phyloP scores from a whole-genome alignment of 768 basidiomycete genomes.

The Mycena metata region DNA sequence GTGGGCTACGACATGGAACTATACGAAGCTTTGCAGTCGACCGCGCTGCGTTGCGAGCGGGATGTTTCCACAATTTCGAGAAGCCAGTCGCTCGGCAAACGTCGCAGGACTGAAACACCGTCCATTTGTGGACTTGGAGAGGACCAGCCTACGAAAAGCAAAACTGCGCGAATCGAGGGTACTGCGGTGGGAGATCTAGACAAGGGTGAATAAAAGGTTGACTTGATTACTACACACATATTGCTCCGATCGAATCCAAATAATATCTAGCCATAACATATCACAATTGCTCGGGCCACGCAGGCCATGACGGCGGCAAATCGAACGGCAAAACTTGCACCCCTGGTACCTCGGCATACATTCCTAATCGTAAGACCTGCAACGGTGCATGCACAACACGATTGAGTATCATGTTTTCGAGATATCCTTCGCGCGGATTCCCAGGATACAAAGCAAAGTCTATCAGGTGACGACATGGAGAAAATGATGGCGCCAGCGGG shows the following conservation, averaged over 20 bases:
- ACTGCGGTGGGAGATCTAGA: background rate
- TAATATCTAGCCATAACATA: background rate
- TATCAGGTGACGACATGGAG: slow-evolving; percentile 13
- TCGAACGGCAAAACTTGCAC: slow-evolving; percentile 20
- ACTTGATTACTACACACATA: background rate
- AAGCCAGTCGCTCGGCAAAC: slow-evolving; percentile 12
- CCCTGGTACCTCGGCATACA: background rate
- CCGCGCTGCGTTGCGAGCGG: slow-evolving; percentile 1
- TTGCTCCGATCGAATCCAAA: background rate
- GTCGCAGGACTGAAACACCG: slow-evolving; percentile 13
- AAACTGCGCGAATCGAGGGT: background rate
- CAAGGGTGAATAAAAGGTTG: background rate
- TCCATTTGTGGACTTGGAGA: background rate
- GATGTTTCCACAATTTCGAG: background rate
- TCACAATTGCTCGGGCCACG: slow-evolving; percentile 11
- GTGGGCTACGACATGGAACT: slow-evolving; percentile 43
- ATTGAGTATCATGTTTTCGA: slow-evolving; percentile 8
- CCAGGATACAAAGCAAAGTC: slow-evolving; percentile 27
- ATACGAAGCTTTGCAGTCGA: slow-evolving; percentile 19
- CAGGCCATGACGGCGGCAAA: slow-evolving; percentile 21
- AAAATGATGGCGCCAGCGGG: background rate
- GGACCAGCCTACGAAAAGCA: background rate
- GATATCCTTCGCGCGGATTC: background rate
- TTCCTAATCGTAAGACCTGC: slow-evolving; percentile 20
- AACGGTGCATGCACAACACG: slow-evolving; percentile 16